phyloP scores from a whole-genome alignment of 192 early-diverging fungal genomes.

The Rhizophagus clarus region DNA sequence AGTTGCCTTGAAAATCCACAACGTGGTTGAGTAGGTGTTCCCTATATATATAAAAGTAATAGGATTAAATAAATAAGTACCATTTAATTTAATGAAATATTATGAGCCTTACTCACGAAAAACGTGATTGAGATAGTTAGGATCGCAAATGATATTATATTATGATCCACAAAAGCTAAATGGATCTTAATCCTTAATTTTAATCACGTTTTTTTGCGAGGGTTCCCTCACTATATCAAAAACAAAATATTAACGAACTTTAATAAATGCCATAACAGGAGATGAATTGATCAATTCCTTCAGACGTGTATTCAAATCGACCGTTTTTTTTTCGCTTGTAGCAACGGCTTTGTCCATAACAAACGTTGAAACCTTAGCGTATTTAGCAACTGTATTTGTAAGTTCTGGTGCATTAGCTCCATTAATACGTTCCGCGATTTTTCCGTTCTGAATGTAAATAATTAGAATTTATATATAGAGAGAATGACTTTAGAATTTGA shows the following conservation, averaged over 20 bases:
- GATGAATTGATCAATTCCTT: conserved; percentile 68
- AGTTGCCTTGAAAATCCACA: conserved; percentile 91
- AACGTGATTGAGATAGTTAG: too few species aligned
- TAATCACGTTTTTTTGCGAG: too few species aligned
- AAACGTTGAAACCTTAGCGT: conserved; percentile 34
- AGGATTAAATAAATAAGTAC: too few species aligned
- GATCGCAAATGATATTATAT: too few species aligned
- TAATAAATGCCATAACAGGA: conserved; percentile 93
- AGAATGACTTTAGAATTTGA: neutral
- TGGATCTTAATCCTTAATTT: neutral
- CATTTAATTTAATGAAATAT: neutral
- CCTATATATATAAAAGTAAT: conserved; percentile 1
- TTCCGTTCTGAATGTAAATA: conserved; percentile 11
- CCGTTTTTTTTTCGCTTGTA: conserved; percentile 38
- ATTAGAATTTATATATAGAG: neutral
- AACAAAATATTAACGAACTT: conserved; percentile 38
- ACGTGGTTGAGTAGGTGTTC: conserved; percentile 66
- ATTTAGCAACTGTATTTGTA: conserved; percentile 62
- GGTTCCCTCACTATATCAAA: too few species aligned
- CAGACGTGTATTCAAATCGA: conserved; percentile 69
- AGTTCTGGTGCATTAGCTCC: conserved; percentile 87
- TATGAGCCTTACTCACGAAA: neutral
- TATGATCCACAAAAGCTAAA: neutral
- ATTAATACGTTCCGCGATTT: conserved; percentile 67
- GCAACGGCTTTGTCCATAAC: conserved; percentile 40